Conservation (phyloP, 306 rosid species). For the Rubus idaeus region DNA sequence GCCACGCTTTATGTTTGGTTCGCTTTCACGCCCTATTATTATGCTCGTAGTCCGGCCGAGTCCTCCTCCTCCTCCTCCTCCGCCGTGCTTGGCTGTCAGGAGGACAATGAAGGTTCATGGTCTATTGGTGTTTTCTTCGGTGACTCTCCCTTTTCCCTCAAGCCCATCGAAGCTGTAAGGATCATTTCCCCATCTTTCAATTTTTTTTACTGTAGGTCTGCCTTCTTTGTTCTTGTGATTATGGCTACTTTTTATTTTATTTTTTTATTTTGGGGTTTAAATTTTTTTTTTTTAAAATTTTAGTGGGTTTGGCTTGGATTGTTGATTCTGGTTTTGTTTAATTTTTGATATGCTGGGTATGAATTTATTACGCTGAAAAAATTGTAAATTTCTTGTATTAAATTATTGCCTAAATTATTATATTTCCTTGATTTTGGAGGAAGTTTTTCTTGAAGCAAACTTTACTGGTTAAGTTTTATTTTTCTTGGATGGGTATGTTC, state of each 20-base stretch:
- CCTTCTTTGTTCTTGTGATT: background rate
- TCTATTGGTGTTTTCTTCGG: slow-evolving; percentile 92
- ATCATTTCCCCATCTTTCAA: background rate
- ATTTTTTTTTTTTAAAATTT: background rate
- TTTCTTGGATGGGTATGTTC: background rate
- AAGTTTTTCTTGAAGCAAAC: background rate
- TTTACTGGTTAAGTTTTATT: background rate
- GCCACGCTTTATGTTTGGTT: slow-evolving; percentile 82
- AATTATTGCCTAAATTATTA: background rate
- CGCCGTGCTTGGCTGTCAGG: slow-evolving; percentile 59
- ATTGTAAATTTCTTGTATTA: background rate
- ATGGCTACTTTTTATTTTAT: background rate
- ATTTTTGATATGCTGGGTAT: too few species aligned
- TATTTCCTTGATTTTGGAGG: background rate
- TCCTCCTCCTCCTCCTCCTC: slow-evolving; percentile 23
- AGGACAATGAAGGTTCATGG: slow-evolving; percentile 99
- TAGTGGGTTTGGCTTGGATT: slow-evolving; percentile 9
- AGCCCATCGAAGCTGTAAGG: slow-evolving; percentile 84
- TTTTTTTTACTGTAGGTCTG: background rate
- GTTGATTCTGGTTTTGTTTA: background rate
- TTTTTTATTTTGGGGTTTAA: background rate
- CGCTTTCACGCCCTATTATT: slow-evolving; percentile 55
- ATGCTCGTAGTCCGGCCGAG: slow-evolving; percentile 32
- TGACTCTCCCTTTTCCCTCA: slow-evolving; percentile 77
- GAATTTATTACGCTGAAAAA: too few species aligned